Evolutionary conservation across 2,329 filamentous ascomycete genomes (phyloP).

Genomic region (Pseudogymnoascus destructans): DNA sequence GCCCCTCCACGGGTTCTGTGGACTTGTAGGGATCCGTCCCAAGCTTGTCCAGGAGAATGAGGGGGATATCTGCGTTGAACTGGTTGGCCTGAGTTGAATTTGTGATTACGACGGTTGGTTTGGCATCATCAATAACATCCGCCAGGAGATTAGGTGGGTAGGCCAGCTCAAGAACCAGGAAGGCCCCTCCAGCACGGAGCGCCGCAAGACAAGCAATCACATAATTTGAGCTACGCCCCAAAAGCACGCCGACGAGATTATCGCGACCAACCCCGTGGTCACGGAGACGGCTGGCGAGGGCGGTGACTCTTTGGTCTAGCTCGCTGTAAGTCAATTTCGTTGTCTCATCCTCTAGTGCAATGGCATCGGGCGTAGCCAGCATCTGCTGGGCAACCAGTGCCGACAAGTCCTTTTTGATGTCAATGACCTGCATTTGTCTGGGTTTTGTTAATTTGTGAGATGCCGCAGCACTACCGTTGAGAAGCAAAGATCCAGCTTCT

Average conservation of each 20-base stretch:
- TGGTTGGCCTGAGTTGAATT: constrained; percentile 49
- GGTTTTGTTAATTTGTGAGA: constrained; percentile 10
- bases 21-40: constrained; percentile 26
- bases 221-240: constrained; percentile 65
- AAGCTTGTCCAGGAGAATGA: constrained; percentile 49
- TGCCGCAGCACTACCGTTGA: constrained; percentile 9
- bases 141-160: constrained; percentile 62
- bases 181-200: constrained; percentile 67
- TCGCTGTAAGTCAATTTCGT: constrained; percentile 58
- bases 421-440: constrained; percentile 48
- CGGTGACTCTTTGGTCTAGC: constrained; percentile 53
- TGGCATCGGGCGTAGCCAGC: constrained; percentile 50
- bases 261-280: constrained; percentile 58
- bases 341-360: constrained; percentile 60
- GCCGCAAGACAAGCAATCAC: constrained; percentile 67
- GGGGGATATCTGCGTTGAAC: constrained; percentile 47
- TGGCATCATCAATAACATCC: constrained; percentile 65
- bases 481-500: constrained; percentile 5
- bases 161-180: constrained; percentile 66
- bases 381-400: constrained; percentile 60
- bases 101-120: constrained; percentile 58
- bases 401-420: constrained; percentile 58
- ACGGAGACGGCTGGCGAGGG: constrained; percentile 51
- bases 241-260: constrained; percentile 59
- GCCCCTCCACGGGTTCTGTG: constrained; percentile 25